Conservation (phyloP, 2,329 filamentous ascomycete genomes). For the Ambrosiella beaveri region DNA sequence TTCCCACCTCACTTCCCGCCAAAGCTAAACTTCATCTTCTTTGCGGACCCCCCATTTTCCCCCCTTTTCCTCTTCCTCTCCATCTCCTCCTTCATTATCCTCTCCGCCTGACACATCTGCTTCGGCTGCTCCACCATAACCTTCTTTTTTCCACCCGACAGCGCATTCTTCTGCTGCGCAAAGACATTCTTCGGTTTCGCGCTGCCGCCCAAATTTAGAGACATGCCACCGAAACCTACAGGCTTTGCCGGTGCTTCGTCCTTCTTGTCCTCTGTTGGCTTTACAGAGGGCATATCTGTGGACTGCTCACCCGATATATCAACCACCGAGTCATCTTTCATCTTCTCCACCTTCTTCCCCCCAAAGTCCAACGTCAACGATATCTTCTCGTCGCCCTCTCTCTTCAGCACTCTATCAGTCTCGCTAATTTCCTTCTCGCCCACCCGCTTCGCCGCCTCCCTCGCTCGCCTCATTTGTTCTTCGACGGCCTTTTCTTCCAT, state of each 20-base stretch:
- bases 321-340: slow-evolving; percentile 2
- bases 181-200: slow-evolving; percentile 63
- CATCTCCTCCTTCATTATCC: slow-evolving; percentile 76
- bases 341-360: slow-evolving; percentile 20
- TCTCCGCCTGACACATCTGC: slow-evolving; percentile 76
- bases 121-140: slow-evolving; percentile 44
- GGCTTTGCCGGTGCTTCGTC: slow-evolving; percentile 23
- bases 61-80: slow-evolving; percentile 48
- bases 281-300: neutral
- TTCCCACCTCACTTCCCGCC: neutral
- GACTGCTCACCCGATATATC: neutral
- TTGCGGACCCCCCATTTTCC: slow-evolving; percentile 25
- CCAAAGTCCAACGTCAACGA: slow-evolving; percentile 46
- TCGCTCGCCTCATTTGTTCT: slow-evolving; percentile 67
- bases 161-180: slow-evolving; percentile 14
- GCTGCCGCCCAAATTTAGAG: slow-evolving; percentile 41
- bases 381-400: slow-evolving; percentile 58
- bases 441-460: slow-evolving; percentile 29
- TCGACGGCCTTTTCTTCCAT: slow-evolving; percentile 66
- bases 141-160: slow-evolving; percentile 30
- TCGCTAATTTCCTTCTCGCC: slow-evolving; percentile 24
- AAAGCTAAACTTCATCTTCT: slow-evolving; percentile 24
- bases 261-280: slow-evolving; percentile 13
- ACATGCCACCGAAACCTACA: slow-evolving; percentile 27
- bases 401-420: slow-evolving; percentile 32